A percentile compares a stretch with the other conserved stretches of the same genome.
These are phyloP conservation scores for Domatiomyces globalis DNA, from an alignment of 2,329 filamentous ascomycete species.

Conservation along the genomic window DNA sequence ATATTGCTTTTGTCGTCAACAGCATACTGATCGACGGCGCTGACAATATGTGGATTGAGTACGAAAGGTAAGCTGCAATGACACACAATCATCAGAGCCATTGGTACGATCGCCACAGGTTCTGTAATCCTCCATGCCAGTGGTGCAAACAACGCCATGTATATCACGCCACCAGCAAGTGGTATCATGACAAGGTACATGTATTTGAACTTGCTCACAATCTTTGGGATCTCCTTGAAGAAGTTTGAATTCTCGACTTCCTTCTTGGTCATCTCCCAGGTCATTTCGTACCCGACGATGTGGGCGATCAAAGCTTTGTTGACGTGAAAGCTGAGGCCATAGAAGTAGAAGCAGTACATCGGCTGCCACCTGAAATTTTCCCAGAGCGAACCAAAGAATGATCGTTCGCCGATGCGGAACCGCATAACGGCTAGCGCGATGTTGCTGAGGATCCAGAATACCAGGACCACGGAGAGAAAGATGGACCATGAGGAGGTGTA, in stretches of 20 bases:
- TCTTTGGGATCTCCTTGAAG: slow-evolving; percentile 67
- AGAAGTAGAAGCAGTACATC: slow-evolving; percentile 60
- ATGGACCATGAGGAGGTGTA: slow-evolving; percentile 47
- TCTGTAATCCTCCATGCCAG: slow-evolving; percentile 30
- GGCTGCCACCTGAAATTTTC: slow-evolving; percentile 50
- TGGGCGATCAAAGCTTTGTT: slow-evolving; percentile 64
- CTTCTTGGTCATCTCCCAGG: slow-evolving; percentile 71
- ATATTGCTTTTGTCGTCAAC: slow-evolving; percentile 10
- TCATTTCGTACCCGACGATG: slow-evolving; percentile 76
- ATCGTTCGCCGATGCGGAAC: slow-evolving; percentile 43
- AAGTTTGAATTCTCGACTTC: slow-evolving; percentile 70
- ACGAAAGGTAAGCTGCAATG: slow-evolving; percentile 10
- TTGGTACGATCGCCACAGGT: slow-evolving; percentile 57
- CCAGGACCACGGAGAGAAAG: slow-evolving; percentile 36
- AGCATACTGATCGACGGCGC: slow-evolving; percentile 10
- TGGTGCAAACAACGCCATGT: slow-evolving; percentile 20
- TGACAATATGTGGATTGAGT: slow-evolving; percentile 10
- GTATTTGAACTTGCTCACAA: slow-evolving; percentile 64
- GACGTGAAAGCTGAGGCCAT: slow-evolving; percentile 55
- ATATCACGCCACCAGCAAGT: slow-evolving; percentile 19
- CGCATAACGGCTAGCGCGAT: slow-evolving; percentile 48
- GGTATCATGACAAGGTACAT: slow-evolving; percentile 35
- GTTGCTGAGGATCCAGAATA: slow-evolving; percentile 50
- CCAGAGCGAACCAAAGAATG: slow-evolving; percentile 36
- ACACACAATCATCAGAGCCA: slow-evolving; percentile 33